A percentile compares a stretch with the other conserved stretches of the same genome.
Conservation (phyloP, 495 filamentous ascomycete species). For the Tuber calosporum region DNA sequence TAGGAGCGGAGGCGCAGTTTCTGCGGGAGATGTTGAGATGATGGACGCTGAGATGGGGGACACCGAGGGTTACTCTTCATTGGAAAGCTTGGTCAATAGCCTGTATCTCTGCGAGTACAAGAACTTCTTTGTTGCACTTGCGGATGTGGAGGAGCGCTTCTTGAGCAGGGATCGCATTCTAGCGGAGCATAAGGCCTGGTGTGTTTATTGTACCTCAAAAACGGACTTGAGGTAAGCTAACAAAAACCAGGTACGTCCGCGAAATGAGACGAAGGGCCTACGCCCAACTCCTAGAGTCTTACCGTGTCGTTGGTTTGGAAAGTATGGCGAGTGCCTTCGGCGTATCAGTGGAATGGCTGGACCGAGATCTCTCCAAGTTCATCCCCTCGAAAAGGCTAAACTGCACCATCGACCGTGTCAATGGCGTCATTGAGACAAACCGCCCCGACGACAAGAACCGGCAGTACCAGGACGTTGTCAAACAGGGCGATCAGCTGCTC, state of each 20-base stretch:
- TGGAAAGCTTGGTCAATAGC: conserved; percentile 79
- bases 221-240: conserved; percentile 13
- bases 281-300: conserved; percentile 93
- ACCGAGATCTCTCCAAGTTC: conserved; percentile 92
- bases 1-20: conserved; percentile 67
- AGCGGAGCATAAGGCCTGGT: conserved; percentile 89
- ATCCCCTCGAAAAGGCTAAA: conserved; percentile 89
- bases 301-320: conserved; percentile 86
- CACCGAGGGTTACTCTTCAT: conserved; percentile 53
- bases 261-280: conserved; percentile 96
- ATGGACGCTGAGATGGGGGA: conserved; percentile 71
- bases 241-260: conserved; percentile 55
- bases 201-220: background rate
- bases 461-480: conserved; percentile 94
- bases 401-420: conserved; percentile 95
- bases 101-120: conserved; percentile 90
- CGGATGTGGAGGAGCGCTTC: conserved; percentile 88
- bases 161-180: conserved; percentile 88
- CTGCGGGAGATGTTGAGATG: conserved; percentile 61
- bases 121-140: conserved; percentile 82
- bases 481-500: conserved; percentile 92
- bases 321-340: conserved; percentile 97
- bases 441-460: conserved; percentile 97
- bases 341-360: conserved; percentile 88
- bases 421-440: conserved; percentile 96